Base-by-base conservation (phyloP, 441 rosid species). In the Capsella rubella region DNA sequence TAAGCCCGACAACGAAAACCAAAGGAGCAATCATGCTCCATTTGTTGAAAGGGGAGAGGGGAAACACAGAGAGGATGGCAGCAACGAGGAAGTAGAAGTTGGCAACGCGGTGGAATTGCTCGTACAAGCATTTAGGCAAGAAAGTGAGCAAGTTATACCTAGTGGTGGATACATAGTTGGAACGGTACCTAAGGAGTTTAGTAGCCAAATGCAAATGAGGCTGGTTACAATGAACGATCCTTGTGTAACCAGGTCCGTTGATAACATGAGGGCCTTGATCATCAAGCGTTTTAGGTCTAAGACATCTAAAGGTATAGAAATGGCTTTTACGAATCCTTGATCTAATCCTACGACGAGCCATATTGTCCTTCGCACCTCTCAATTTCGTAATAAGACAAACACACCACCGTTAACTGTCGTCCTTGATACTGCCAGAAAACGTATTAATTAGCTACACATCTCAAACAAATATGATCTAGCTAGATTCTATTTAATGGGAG, bases 101-200 rank as follows among this genome's bases (percentile, higher is more conserved):
- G 69, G 96, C 96, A 35, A 87, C 96, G 16, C 93, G 79, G 34
- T 86, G 86, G 59, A 90, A 90, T 75, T 90, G 96, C 85, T 90
- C 93, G 21, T 86, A 88, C 58, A 88, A 83, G 51, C 93, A 83
- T 45, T 70, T 90, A 2, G 93, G 93, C 5, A 90, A 82, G 83
- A 90, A 90, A 6, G 89, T 85, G 21, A 81, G 47, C 15, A 80
- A 37, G 56, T 81, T 87, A 60, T 90, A 89, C 82, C 87, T 86
- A 50, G 93, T 88, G 46, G 91, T 90, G 63, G 91, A 85, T 12
- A 85, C 79, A 8, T 83, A 83, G 79, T 88, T 86, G 13, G 71
- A 78, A 2, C 78, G 57, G 60, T 90, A 85, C 53, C 82, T 84
- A 77, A 67, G 70, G 53, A 84, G 84, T 71, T 79, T 84, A 18